Conservation (phyloP, 495 filamentous ascomycete species). For the Lindgomyces ingoldianus region DNA sequence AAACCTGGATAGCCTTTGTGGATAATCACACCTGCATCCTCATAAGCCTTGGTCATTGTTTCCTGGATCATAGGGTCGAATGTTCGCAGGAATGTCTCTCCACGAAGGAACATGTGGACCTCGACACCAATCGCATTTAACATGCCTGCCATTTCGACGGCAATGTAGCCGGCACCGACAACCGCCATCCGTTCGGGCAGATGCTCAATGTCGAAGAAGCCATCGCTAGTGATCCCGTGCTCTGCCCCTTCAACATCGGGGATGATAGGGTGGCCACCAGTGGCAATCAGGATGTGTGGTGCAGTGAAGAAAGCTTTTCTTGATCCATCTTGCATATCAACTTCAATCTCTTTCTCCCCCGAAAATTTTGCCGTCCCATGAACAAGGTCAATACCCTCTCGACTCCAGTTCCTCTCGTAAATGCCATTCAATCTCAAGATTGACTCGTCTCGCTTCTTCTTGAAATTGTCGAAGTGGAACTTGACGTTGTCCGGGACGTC, state of each 20-base stretch:
- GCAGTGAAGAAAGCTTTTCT: slow-evolving; percentile 52
- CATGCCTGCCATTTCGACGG: slow-evolving; percentile 36
- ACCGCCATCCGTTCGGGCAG: slow-evolving; percentile 29
- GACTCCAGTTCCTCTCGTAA: slow-evolving; percentile 61
- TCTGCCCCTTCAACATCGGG: slow-evolving; percentile 55
- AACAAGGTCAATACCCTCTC: slow-evolving; percentile 60
- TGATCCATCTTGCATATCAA: slow-evolving; percentile 51
- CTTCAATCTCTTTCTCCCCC: slow-evolving; percentile 54
- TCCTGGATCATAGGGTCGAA: slow-evolving; percentile 39
- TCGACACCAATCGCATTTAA: slow-evolving; percentile 36
- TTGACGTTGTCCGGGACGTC: slow-evolving; percentile 52
- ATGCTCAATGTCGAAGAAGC: slow-evolving; percentile 35
- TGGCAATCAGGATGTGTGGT: slow-evolving; percentile 59
- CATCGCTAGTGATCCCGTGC: slow-evolving; percentile 61
- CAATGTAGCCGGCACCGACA: slow-evolving; percentile 34
- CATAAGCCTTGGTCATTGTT: slow-evolving; percentile 33
- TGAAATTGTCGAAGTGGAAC: slow-evolving; percentile 58
- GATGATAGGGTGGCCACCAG: slow-evolving; percentile 54
- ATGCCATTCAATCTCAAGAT: slow-evolving; percentile 55
- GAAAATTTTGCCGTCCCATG: slow-evolving; percentile 59
- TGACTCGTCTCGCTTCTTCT: slow-evolving; percentile 54
- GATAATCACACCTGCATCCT: slow-evolving; percentile 32
- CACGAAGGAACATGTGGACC: slow-evolving; percentile 37
- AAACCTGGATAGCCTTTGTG: slow-evolving; percentile 26
- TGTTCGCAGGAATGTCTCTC: slow-evolving; percentile 28